Base-by-base conservation (phyloP, 1,284 basidiomycete species). In the Cryptococcus wingfieldii region DNA sequence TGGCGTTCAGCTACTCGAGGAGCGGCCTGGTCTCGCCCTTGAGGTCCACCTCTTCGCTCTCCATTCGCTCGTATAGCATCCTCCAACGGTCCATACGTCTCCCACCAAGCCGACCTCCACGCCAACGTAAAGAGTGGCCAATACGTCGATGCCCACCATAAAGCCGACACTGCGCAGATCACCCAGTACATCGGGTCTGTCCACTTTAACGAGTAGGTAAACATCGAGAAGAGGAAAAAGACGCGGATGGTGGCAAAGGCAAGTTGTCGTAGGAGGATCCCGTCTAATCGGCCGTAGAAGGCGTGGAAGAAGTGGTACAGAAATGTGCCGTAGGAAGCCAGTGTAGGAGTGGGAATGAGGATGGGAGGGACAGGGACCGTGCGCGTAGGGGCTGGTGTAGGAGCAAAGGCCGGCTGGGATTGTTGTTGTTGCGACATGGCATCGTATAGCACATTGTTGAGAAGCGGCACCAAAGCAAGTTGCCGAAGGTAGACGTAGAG, bases 401-500 rank as follows among this genome's bases (percentile, higher is more conserved):
- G 27, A 46, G 25, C 8, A 44, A 10, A 58, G 52, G 5, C 55
- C 51, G 9, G 50, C 55, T 9, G 50, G 50, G 4, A 39, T 34
- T 50, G 31, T 23, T 39, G 38, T 25, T 54, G 56, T 16, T 34
- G 31, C 6, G 31, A 34, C 27, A 34, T 18, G 0, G 60, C 53
- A 23, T 58, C 55, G 12, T 59, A 51, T 42, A 61, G 50, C 28
- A 56, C 34, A 14, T 47, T 38, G 25, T 61, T 59, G 12, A 73
- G 55, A 16, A 59, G 61, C 1, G 72, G 66, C 13, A 72, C 47
- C 25, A 75, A 62, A 4, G 64, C 38, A 10, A 67, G 68, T 38
- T 69, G 63, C 18, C 66, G 67, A 9, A 75, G 69, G 44, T 75
- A 75, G 2, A 64, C 51, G 2, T 67, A 47, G 10, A 75, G 60